Conservation (phyloP, 2,329 filamentous ascomycete genomes). For the Pseudopithomyces chartarum region DNA sequence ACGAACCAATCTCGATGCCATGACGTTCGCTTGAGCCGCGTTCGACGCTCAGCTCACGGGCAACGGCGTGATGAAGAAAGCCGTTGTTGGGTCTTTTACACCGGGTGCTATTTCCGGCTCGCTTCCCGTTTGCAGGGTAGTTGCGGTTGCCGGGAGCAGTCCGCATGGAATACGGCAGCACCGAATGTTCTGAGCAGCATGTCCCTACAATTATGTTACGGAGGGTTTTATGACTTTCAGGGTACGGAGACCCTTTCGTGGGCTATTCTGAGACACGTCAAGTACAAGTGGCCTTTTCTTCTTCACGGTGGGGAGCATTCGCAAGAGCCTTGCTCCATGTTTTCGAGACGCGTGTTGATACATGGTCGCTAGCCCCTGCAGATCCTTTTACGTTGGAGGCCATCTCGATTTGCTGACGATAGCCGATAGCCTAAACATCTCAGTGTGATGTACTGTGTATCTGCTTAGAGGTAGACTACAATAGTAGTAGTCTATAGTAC, state of each 20-base stretch:
- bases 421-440: not conserved
- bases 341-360: not conserved
- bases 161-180: constrained; percentile 1
- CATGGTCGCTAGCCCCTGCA: not conserved
- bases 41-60: not conserved
- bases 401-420: not conserved
- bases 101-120: not conserved
- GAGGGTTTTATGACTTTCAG: not conserved
- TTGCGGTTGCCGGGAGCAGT: not conserved
- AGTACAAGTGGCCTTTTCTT: not conserved
- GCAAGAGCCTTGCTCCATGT: not conserved
- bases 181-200: not conserved
- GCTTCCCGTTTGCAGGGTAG: not conserved
- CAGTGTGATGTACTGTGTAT: not conserved
- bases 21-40: not conserved
- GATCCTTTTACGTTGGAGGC: not conserved
- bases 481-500: not conserved
- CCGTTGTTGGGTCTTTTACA: not conserved
- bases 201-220: too few relatives aligned
- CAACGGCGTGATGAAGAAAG: not conserved
- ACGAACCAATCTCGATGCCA: constrained; percentile 7
- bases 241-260: not conserved
- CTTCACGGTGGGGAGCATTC: not conserved
- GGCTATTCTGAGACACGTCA: constrained; percentile 1
- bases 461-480: too few relatives aligned